phyloP scores from a whole-genome alignment of 768 basidiomycete genomes.

The Rhodotorula paludigena region DNA sequence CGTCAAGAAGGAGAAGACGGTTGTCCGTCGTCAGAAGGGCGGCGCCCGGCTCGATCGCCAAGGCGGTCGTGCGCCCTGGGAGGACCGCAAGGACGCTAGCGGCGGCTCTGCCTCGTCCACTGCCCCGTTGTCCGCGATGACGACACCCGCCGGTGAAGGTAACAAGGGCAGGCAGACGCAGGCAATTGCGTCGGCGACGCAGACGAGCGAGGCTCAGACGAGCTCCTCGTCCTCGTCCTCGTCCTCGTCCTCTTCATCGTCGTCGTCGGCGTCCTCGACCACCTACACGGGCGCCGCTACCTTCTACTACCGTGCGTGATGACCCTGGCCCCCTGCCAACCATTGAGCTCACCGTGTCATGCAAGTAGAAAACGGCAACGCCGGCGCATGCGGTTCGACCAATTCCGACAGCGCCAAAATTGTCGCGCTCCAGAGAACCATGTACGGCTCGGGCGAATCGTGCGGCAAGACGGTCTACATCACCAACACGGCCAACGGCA shows the following conservation, averaged over 20 bases:
- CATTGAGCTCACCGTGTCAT: neutral
- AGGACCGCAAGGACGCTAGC: too few species aligned
- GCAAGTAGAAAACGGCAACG: conserved; percentile 54
- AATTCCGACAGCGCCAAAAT: conserved; percentile 55
- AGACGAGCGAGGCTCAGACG: neutral
- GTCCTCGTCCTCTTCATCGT: neutral
- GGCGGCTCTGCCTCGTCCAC: neutral
- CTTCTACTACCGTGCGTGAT: conserved; percentile 52
- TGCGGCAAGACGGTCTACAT: conserved; percentile 31
- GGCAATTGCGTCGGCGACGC: too few species aligned
- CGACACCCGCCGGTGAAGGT: neutral
- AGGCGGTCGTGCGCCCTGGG: neutral
- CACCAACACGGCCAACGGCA: conserved; percentile 33
- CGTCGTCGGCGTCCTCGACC: conserved; percentile 22
- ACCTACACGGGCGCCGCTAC: conserved; percentile 49
- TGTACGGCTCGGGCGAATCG: conserved; percentile 51
- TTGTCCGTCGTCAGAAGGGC: conserved; percentile 8
- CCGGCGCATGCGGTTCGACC: conserved; percentile 61
- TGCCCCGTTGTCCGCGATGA: neutral
- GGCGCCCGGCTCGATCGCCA: neutral
- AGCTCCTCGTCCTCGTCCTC: neutral
- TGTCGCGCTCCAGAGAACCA: conserved; percentile 52
- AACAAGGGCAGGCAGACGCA: neutral
- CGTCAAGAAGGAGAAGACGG: neutral
- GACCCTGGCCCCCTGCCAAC: neutral